These are phyloP conservation scores for Monosporozyma siamensis DNA, from an alignment of 805 yeast species.

Conservation along the genomic window DNA sequence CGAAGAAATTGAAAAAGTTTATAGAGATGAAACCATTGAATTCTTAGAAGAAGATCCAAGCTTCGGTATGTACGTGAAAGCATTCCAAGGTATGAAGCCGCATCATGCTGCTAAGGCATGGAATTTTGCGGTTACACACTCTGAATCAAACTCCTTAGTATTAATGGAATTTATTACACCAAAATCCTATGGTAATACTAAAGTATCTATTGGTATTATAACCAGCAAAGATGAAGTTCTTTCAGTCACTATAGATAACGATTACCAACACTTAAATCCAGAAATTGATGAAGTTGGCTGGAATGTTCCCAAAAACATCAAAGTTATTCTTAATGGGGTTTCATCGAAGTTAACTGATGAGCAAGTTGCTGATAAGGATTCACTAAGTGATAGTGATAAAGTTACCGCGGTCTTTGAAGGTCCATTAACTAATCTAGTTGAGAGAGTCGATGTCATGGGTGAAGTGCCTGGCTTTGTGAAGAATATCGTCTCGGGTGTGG, in stretches of 20 bases:
- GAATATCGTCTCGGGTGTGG: constrained; percentile 85
- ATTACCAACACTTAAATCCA: constrained; percentile 47
- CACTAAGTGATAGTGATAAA: constrained; percentile 11
- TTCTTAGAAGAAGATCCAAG: constrained; percentile 25
- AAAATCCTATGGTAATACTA: constrained; percentile 71
- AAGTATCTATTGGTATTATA: constrained; percentile 71
- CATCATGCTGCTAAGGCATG: constrained; percentile 97
- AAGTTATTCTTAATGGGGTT: constrained; percentile 47
- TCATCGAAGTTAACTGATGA: constrained; percentile 38
- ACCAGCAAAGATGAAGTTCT: constrained; percentile 55
- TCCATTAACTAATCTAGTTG: constrained; percentile 52
- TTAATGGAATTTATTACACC: constrained; percentile 97
- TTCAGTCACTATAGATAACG: constrained; percentile 57
- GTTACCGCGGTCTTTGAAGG: constrained; percentile 51
- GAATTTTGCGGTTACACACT: constrained; percentile 89
- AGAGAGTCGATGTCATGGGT: constrained; percentile 95
- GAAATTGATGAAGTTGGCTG: constrained; percentile 77
- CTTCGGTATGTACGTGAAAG: constrained; percentile 81
- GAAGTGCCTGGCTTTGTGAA: constrained; percentile 93
- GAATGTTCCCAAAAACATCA: constrained; percentile 70
- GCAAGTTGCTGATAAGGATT: constrained; percentile 26
- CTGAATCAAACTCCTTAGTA: constrained; percentile 61
- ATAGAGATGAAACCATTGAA: constrained; percentile 16
- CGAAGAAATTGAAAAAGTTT: constrained; percentile 13
- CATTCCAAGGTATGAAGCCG: constrained; percentile 97